These are phyloP conservation scores for Phytophthora niederhauseri DNA, from an alignment of 352 stramenopile species.

Conservation along the genomic window DNA sequence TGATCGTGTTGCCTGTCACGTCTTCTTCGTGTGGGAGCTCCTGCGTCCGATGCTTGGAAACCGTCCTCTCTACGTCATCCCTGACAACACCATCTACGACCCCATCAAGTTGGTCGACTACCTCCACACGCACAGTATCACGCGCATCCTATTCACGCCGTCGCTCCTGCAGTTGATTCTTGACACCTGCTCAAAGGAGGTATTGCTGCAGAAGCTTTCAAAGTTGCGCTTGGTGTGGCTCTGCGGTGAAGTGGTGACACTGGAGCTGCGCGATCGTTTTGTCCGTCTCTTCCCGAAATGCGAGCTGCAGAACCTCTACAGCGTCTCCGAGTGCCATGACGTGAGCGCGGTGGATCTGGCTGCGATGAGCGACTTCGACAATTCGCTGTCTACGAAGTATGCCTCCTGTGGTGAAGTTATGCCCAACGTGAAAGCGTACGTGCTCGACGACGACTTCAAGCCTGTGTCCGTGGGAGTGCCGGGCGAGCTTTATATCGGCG, in stretches of 20 bases:
- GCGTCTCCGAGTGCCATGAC: conserved; percentile 94
- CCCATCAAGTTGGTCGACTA: conserved; percentile 82
- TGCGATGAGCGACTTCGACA: conserved; percentile 75
- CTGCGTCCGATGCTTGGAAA: conserved; percentile 91
- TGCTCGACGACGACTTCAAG: conserved; percentile 78
- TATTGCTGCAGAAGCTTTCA: conserved; percentile 61
- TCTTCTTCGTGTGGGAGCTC: conserved; percentile 97
- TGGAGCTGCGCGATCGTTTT: conserved; percentile 89
- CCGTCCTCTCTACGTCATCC: conserved; percentile 91
- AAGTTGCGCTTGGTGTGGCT: conserved; percentile 91
- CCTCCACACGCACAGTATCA: conserved; percentile 80
- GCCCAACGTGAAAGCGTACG: conserved; percentile 78
- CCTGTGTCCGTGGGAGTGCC: conserved; percentile 68
- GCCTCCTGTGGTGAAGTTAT: conserved; percentile 89
- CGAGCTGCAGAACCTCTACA: conserved; percentile 94
- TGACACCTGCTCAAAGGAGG: conserved; percentile 62
- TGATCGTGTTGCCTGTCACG: conserved; percentile 90
- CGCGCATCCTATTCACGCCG: conserved; percentile 94
- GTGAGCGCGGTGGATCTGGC: conserved; percentile 85
- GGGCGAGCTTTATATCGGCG: conserved; percentile 88
- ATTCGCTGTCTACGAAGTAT: conserved; percentile 83
- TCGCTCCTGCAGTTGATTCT: conserved; percentile 91
- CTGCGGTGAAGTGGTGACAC: conserved; percentile 94
- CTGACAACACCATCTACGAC: conserved; percentile 93
- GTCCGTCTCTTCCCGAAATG: conserved; percentile 83